phyloP scores from a whole-genome alignment of 257 asterid genomes.

The Apocynum venetum region DNA sequence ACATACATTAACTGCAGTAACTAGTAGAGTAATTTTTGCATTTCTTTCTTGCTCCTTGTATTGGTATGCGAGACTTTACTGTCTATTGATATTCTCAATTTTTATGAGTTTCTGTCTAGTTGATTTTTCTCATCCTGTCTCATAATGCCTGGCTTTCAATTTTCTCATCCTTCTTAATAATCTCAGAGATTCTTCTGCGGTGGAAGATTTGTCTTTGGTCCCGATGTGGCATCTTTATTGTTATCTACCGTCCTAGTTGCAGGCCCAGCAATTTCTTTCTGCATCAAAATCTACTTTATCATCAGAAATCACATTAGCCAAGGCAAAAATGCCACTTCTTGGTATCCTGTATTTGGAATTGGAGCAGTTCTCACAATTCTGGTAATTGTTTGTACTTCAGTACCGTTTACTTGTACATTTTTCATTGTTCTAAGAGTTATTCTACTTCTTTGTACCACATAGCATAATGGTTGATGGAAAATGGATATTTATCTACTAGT shows the following conservation, averaged over 20 bases:
- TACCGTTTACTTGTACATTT: not conserved
- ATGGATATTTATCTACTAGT: not conserved
- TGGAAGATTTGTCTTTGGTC: constrained; percentile 91
- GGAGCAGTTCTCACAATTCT: constrained; percentile 53
- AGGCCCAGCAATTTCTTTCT: constrained; percentile 67
- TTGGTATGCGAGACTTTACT: not conserved
- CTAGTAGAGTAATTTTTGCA: not conserved
- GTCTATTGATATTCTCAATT: not conserved
- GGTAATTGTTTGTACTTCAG: constrained; percentile 34
- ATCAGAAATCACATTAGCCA: constrained; percentile 35
- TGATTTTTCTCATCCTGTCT: not conserved
- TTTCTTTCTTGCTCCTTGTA: not conserved
- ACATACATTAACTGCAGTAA: not conserved
- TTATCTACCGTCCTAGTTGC: constrained; percentile 51
- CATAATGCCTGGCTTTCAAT: constrained; percentile 7
- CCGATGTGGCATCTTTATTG: constrained; percentile 71
- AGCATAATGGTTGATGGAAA: not conserved
- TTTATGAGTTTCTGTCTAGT: not conserved
- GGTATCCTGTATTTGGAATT: constrained; percentile 60
- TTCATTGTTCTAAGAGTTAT: not conserved
- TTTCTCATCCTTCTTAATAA: constrained; percentile 20
- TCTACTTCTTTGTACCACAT: not conserved
- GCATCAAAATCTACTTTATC: constrained; percentile 36
- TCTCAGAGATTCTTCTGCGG: constrained; percentile 78
- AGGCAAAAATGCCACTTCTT: constrained; percentile 38